These are phyloP conservation scores for Backusella circina DNA, from an alignment of 192 early-diverging fungal species.

Conservation along the genomic window DNA sequence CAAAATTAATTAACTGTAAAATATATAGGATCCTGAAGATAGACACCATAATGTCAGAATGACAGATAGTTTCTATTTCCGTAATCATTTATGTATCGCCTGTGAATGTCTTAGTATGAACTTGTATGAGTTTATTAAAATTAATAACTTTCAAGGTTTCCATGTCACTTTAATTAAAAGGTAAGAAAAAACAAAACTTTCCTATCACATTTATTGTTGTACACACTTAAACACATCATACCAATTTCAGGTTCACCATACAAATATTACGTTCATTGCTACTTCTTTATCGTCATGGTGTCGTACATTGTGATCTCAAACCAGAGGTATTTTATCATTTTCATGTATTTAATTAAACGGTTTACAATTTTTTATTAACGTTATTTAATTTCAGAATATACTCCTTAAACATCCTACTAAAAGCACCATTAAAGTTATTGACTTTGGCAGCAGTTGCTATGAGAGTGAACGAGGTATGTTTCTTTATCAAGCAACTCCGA, in stretches of 20 bases:
- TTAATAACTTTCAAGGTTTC: conserved; percentile 87
- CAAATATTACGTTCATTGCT: conserved; percentile 84
- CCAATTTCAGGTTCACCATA: conserved; percentile 56
- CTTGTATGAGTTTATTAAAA: conserved; percentile 96
- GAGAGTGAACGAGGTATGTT: conserved; percentile 64
- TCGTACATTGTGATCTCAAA: conserved; percentile 97
- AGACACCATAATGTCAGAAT: conserved; percentile 83
- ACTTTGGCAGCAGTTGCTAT: conserved; percentile 94
- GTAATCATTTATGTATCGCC: conserved; percentile 93
- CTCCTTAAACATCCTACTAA: conserved; percentile 70
- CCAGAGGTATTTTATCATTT: conserved; percentile 63
- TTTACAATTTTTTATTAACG: neutral
- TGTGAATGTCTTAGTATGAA: conserved; percentile 94
- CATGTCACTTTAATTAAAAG: conserved; percentile 67
- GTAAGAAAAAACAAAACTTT: conserved; percentile 27
- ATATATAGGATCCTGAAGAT: conserved; percentile 70
- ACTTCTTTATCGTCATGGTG: conserved; percentile 65
- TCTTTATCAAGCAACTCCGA: neutral
- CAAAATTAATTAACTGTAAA: conserved; percentile 2
- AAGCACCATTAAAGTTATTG: conserved; percentile 93
- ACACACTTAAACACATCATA: neutral
- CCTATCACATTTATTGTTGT: neutral
- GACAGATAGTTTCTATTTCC: conserved; percentile 89
- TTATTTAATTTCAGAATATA: conserved; percentile 64
- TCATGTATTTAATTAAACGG: conserved; percentile 31